Percentiles rank a stretch among this genome's conserved stretches.
Evolutionary conservation across 176 grass and related monocot species (phyloP).

Genomic region (Aechmea fasciata): DNA sequence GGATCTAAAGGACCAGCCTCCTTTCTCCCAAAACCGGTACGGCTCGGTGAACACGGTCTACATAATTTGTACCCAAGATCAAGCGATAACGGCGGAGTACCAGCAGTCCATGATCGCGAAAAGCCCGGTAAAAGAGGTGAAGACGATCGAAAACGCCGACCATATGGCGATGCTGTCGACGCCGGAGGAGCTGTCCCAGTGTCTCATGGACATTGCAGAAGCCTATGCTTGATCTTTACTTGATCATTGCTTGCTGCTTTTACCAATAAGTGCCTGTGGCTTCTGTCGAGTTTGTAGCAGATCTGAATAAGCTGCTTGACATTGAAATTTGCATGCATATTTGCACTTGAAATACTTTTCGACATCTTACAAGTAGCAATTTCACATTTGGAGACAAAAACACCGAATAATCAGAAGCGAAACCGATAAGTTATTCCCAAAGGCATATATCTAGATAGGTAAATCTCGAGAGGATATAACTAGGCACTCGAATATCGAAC

Average conservation of each 20-base stretch:
- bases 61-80: conserved; percentile 42
- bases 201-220: conserved; percentile 27
- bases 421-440: no score
- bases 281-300: no score
- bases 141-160: conserved; percentile 36
- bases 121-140: conserved; percentile 37
- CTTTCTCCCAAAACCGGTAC: conserved; percentile 29
- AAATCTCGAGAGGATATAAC: not conserved
- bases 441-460: no score
- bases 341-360: no score
- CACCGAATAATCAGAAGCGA: no score
- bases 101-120: conserved; percentile 57
- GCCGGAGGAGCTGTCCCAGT: conserved; percentile 25
- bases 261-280: no score
- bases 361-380: no score
- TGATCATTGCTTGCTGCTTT: no score
- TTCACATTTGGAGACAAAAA: no score
- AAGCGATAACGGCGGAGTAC: conserved; percentile 18
- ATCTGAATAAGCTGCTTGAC: no score
- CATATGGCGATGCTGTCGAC: conserved; percentile 54
- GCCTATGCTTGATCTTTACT: conserved; percentile 12
- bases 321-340: no score
- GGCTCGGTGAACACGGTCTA: conserved; percentile 52
- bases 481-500: conserved; percentile 37
- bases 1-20: conserved; percentile 22